These are phyloP conservation scores for Athelia sp. DNA, from an alignment of 1,284 basidiomycete genomes.

Conservation along the genomic window DNA sequence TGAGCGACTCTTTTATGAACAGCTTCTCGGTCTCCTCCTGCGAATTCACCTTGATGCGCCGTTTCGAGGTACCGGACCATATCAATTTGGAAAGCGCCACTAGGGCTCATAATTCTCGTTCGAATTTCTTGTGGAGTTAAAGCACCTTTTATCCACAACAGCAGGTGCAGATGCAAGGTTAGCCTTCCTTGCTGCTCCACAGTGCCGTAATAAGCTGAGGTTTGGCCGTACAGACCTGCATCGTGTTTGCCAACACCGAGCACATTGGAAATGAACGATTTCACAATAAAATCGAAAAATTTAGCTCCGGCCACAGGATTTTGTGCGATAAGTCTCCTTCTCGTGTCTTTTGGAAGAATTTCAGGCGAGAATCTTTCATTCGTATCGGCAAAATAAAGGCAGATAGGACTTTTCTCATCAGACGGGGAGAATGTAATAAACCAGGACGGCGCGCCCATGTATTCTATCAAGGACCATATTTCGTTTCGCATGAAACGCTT, in stretches of 20 bases:
- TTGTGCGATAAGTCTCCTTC: slow-evolving; percentile 9
- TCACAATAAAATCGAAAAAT: slow-evolving; percentile 18
- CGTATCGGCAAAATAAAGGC: slow-evolving; percentile 19
- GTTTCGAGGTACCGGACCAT: slow-evolving; percentile 13
- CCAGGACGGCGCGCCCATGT: slow-evolving; percentile 20
- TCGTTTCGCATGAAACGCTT: slow-evolving; percentile 32
- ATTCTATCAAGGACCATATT: slow-evolving; percentile 29
- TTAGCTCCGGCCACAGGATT: slow-evolving; percentile 22
- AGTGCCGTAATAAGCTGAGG: slow-evolving; percentile 28
- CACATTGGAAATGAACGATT: slow-evolving; percentile 19
- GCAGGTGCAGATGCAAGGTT: slow-evolving; percentile 26
- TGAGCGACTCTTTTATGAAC: neutral
- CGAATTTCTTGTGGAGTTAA: slow-evolving; percentile 22
- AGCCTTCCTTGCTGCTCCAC: slow-evolving; percentile 29
- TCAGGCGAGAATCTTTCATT: slow-evolving; percentile 7
- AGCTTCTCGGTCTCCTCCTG: slow-evolving; percentile 5
- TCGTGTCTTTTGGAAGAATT: neutral
- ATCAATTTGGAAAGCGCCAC: slow-evolving; percentile 11
- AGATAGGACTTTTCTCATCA: slow-evolving; percentile 20
- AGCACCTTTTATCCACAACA: slow-evolving; percentile 23
- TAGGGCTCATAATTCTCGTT: slow-evolving; percentile 12
- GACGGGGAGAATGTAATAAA: slow-evolving; percentile 22
- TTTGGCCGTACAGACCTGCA: slow-evolving; percentile 19
- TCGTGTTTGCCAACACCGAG: slow-evolving; percentile 9
- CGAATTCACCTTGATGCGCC: slow-evolving; percentile 10